A percentile compares a stretch with the other conserved stretches of the same genome.
phyloP scores from a whole-genome alignment of 257 asterid species.

The Solanum rostratum region DNA sequence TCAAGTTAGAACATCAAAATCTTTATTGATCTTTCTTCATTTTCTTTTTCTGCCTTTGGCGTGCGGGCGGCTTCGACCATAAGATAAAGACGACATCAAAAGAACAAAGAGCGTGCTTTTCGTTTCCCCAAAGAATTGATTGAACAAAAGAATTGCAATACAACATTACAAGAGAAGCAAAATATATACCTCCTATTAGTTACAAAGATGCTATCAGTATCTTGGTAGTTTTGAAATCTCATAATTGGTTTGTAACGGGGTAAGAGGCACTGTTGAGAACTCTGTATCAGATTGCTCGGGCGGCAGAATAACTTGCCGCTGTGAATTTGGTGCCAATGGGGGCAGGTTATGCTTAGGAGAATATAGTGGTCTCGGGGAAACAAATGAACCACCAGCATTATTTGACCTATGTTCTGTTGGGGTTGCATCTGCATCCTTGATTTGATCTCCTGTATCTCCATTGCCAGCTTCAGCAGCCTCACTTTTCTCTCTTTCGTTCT shows the following conservation, averaged over 20 bases:
- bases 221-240: conserved; percentile 39
- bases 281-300: conserved; percentile 57
- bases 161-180: conserved; percentile 13
- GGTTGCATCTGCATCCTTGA: conserved; percentile 14
- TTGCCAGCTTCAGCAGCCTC: conserved; percentile 32
- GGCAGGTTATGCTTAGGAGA: conserved; percentile 28
- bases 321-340: conserved; percentile 23
- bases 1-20: neutral
- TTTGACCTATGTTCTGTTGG: conserved; percentile 16
- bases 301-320: conserved; percentile 20
- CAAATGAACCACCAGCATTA: neutral
- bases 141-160: conserved; percentile 9
- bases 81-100: neutral
- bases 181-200: conserved; percentile 17
- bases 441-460: conserved; percentile 27
- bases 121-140: neutral
- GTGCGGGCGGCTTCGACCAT: neutral
- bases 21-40: neutral
- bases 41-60: neutral
- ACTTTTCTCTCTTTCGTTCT: conserved; percentile 69
- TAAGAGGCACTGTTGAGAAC: conserved; percentile 83
- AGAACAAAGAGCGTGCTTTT: neutral
- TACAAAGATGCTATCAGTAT: conserved; percentile 28
- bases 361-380: conserved; percentile 23
- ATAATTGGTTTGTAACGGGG: conserved; percentile 44